phyloP scores from a whole-genome alignment of 2,329 filamentous ascomycete genomes.

The Plenodomus lindquistii region DNA sequence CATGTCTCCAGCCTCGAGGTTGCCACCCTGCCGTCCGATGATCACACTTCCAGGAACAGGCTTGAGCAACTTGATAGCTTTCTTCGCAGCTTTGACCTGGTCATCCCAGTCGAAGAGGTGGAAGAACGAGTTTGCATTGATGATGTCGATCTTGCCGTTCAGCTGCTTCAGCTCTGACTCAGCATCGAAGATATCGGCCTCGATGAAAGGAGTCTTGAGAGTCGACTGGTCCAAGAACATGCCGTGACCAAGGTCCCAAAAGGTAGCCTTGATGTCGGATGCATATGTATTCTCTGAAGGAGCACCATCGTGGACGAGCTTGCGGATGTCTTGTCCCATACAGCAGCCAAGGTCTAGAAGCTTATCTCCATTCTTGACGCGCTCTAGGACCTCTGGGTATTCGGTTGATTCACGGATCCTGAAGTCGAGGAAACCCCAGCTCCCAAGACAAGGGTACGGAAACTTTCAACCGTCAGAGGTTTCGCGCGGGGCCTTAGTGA shows the following conservation, averaged over 20 bases:
- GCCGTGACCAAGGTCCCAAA: slow-evolving; percentile 59
- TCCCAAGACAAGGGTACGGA: slow-evolving; percentile 44
- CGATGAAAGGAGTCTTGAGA: slow-evolving; percentile 56
- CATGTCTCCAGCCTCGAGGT: slow-evolving; percentile 32
- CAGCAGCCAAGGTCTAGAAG: slow-evolving; percentile 51
- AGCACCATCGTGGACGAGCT: slow-evolving; percentile 49
- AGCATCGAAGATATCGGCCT: slow-evolving; percentile 52
- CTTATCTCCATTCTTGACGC: slow-evolving; percentile 39
- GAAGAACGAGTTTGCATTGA: slow-evolving; percentile 49
- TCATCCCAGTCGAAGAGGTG: slow-evolving; percentile 50
- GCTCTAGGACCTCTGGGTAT: slow-evolving; percentile 40
- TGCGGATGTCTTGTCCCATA: slow-evolving; percentile 52
- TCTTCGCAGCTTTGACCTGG: slow-evolving; percentile 44
- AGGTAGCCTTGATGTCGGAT: slow-evolving; percentile 46
- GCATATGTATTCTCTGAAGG: slow-evolving; percentile 47
- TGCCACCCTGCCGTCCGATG: slow-evolving; percentile 46
- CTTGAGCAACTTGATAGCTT: slow-evolving; percentile 39
- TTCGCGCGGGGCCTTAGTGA: too few species aligned
- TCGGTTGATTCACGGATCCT: slow-evolving; percentile 26
- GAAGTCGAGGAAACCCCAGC: slow-evolving; percentile 43
- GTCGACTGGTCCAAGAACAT: slow-evolving; percentile 43
- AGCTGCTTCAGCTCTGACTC: slow-evolving; percentile 39
- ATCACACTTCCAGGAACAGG: slow-evolving; percentile 41
- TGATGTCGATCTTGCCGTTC: slow-evolving; percentile 47
- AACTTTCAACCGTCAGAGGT: slow-evolving; percentile 18